Percentiles rank a stretch among this genome's conserved stretches.
Evolutionary conservation across 169 alveolate species (phyloP).

Genomic region (Theileria sp.): DNA sequence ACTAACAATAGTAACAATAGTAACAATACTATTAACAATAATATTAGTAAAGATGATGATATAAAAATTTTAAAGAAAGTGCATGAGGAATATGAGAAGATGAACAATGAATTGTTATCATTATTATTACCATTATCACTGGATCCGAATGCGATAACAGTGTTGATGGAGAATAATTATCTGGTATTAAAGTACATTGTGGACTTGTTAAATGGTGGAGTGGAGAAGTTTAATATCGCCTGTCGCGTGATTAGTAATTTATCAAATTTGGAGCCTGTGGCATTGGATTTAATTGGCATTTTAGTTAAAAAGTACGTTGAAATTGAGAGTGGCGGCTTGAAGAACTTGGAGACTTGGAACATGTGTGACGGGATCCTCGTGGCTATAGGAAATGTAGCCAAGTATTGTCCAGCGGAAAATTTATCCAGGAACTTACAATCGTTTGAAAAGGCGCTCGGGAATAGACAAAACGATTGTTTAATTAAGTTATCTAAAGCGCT

Average conservation of each 20-base stretch:
- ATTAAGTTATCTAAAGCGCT: slow-evolving; percentile 52
- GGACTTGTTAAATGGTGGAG: slow-evolving; percentile 32
- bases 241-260: slow-evolving; percentile 29
- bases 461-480: slow-evolving; percentile 29
- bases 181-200: slow-evolving; percentile 43
- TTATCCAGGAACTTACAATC: slow-evolving; percentile 48
- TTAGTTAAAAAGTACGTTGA: slow-evolving; percentile 51
- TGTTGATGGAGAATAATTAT: slow-evolving; percentile 32
- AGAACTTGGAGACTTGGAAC: slow-evolving; percentile 4
- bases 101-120: slow-evolving; percentile 16
- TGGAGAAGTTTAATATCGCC: slow-evolving; percentile 15
- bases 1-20: neutral
- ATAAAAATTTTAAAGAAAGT: neutral
- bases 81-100: slow-evolving; percentile 26
- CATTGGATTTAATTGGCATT: slow-evolving; percentile 36
- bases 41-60: neutral
- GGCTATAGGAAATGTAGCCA: slow-evolving; percentile 59
- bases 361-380: slow-evolving; percentile 38
- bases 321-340: slow-evolving; percentile 10
- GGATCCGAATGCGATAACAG: slow-evolving; percentile 19
- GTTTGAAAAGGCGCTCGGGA: slow-evolving; percentile 55
- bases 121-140: slow-evolving; percentile 31
- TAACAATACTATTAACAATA: neutral
- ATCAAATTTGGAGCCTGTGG: slow-evolving; percentile 27
- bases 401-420: slow-evolving; percentile 45